Conservation (phyloP, 495 filamentous ascomycete species). For the Physcia stellaris region DNA sequence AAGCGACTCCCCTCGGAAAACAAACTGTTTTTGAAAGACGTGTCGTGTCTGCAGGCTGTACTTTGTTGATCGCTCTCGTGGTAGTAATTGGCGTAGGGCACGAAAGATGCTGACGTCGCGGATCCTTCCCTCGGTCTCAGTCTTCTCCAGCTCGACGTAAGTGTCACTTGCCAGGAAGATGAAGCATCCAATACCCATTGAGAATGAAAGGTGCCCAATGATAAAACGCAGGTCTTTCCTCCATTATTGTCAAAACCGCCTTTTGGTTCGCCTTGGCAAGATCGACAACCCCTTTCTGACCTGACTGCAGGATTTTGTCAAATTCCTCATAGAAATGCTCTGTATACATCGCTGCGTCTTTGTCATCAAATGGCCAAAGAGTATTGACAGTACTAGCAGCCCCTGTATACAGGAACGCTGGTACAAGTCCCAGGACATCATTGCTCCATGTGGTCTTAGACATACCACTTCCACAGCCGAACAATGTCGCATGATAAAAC, state of each 20-base stretch:
- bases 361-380: slow-evolving; percentile 8
- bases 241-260: slow-evolving; percentile 4
- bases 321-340: slow-evolving; percentile 4
- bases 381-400: slow-evolving; percentile 3
- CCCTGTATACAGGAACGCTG: slow-evolving; percentile 2
- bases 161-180: too few species aligned
- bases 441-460: neutral
- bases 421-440: slow-evolving; percentile 6
- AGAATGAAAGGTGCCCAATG: slow-evolving; percentile 7
- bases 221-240: neutral
- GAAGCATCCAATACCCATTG: slow-evolving; percentile 12
- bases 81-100: too few species aligned
- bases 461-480: slow-evolving; percentile 6
- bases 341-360: slow-evolving; percentile 5
- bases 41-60: too few species aligned
- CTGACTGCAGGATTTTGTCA: neutral
- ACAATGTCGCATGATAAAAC: slow-evolving; percentile 2
- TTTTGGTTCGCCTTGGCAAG: slow-evolving; percentile 1
- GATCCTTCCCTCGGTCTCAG: too few species aligned
- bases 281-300: slow-evolving; percentile 1
- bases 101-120: too few species aligned
- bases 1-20: too few species aligned
- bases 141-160: too few species aligned
- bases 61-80: too few species aligned
- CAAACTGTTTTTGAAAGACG: too few species aligned